Evolutionary conservation across 306 rosid genomes (phyloP).

Genomic region (Castanopsis chinensis): DNA sequence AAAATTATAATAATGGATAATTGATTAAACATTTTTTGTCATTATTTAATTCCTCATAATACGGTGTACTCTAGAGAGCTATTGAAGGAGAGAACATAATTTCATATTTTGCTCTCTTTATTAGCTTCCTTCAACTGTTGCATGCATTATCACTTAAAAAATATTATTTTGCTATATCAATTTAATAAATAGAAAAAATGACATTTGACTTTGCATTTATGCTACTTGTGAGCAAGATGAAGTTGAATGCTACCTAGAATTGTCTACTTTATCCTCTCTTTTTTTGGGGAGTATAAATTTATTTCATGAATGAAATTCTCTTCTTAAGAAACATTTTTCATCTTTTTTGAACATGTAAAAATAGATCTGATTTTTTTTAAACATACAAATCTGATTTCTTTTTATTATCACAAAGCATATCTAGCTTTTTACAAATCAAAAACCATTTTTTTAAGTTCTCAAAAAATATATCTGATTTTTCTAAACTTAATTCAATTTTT

Average conservation of each 20-base stretch:
- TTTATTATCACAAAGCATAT: no score
- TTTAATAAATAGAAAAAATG: slow-evolving; percentile 1
- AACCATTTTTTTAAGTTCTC: no score
- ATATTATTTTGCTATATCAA: background rate
- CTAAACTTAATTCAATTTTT: no score
- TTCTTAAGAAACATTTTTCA: no score
- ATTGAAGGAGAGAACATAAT: slow-evolving; percentile 80
- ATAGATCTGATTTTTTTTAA: no score
- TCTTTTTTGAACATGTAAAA: no score
- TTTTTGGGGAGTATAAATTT: no score
- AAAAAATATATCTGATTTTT: no score
- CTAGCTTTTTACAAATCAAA: no score
- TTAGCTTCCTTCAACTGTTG: background rate
- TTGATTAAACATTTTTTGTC: slow-evolving; percentile 9
- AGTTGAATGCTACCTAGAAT: slow-evolving; percentile 95
- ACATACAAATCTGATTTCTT: no score
- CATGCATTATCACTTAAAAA: background rate
- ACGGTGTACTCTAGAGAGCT: slow-evolving; percentile 95
- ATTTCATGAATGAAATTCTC: no score
- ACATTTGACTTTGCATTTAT: slow-evolving; percentile 7
- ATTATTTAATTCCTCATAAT: slow-evolving; percentile 66
- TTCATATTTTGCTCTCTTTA: slow-evolving; percentile 10
- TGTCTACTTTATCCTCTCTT: no score
- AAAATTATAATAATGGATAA: background rate
- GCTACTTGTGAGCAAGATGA: slow-evolving; percentile 56